Percentiles rank a stretch among this genome's conserved stretches.
These are phyloP conservation scores for Citrus sinensis DNA, from an alignment of 345 rosid species.

Conservation along the genomic window DVS_A1.0 CM039163.1:6869501-6870000, in stretches of 20 bases:
- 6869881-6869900: neutral
- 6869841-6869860: neutral
- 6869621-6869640: slow-evolving; percentile 5
- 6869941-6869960: neutral
- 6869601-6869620: neutral
- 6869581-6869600: neutral
- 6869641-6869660: neutral
- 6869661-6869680: neutral
- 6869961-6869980: too few species aligned
- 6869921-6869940: neutral
- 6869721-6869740: too few species aligned
- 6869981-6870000: too few species aligned
- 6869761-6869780: neutral
- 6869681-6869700: neutral
- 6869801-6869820: neutral
- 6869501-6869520: slow-evolving; percentile 70
- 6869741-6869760: neutral
- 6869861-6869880: neutral
- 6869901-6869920: neutral
- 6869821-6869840: neutral
- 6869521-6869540: slow-evolving; percentile 50
- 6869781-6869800: neutral
- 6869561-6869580: slow-evolving; percentile 4
- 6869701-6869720: neutral
- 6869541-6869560: slow-evolving; percentile 18